Base-by-base conservation (phyloP, 1,139 yeast species). In the Suhomyces ambrosiae region DNA sequence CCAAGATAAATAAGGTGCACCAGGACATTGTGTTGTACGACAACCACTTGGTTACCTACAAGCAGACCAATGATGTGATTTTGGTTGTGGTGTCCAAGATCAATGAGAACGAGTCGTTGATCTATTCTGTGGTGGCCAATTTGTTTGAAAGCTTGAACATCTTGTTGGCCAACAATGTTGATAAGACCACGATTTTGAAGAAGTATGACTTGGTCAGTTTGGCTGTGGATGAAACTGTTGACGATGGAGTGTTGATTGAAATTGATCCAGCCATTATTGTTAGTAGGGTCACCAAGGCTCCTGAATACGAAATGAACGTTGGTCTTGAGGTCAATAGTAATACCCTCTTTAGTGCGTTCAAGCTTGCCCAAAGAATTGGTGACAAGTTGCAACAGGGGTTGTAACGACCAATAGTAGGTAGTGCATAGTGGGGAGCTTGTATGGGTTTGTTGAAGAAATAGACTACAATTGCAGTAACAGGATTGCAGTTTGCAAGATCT, bases 211-310 rank as follows among this genome's bases (percentile, higher is more conserved):
- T 87, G 71, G 83, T 89, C 34, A 74, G 87, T 33, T 76, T 92
- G 60, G 88, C 95, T 7, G 76, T 90, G 32, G 98, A 92, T 61
- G 98, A 92, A 65, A 78, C 95, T 16, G 73, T 92, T 40, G 98
- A 92, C 59, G 94, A 86, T 52, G 96, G 97, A 18, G 80, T 92
- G 47, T 82, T 94, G 45, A 74, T 94, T 50, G 97, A 92, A 63
- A 84, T 89, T 27, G 97, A 92, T 55, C 82, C 95, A 3, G 80
- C 84, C 30, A 80, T 88, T 33, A 86, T 92, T 52, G 92, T 90
- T 5, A 79, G 95, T 13, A 77, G 98, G 61, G 96, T 90, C 12
- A 86, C 97, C 23, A 79, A 80, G 50, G 82, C 94, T 21, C 96
- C 97, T 23, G 40, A 42, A 30, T 23, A 29, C 27, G 40, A 45